These are phyloP conservation scores for Penstemon barbatus DNA, from an alignment of 257 asterid genomes.

Conservation along the genomic window DNA sequence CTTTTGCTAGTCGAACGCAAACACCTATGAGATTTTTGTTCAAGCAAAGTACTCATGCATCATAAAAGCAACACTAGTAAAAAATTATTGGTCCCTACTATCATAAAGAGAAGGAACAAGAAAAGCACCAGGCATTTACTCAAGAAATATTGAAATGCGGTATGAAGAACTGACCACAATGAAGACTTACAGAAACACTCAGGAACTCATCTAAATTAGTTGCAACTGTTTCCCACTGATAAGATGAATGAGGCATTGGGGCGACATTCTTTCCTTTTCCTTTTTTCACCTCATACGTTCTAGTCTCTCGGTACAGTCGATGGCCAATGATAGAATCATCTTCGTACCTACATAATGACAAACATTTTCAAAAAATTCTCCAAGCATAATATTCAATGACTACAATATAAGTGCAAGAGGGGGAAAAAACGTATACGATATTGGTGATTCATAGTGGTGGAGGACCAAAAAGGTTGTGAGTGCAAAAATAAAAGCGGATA, in stretches of 20 bases:
- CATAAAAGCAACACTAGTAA: background rate
- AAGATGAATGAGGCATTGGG: slow-evolving; percentile 75
- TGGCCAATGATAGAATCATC: slow-evolving; percentile 88
- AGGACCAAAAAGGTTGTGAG: slow-evolving; percentile 16
- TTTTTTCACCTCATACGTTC: slow-evolving; percentile 85
- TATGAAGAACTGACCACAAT: slow-evolving; percentile 20
- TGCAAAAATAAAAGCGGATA: slow-evolving; percentile 17
- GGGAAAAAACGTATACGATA: slow-evolving; percentile 9
- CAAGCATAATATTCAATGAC: slow-evolving; percentile 17
- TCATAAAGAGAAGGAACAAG: slow-evolving; percentile 3
- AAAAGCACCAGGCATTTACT: slow-evolving; percentile 7
- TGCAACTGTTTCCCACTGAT: slow-evolving; percentile 95
- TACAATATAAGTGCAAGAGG: slow-evolving; percentile 22
- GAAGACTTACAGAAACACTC: slow-evolving; percentile 78
- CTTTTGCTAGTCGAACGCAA: background rate
- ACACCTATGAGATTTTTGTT: background rate
- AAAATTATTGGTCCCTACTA: no score
- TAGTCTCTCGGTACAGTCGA: slow-evolving; percentile 83
- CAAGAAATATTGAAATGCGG: slow-evolving; percentile 2
- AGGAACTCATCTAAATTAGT: slow-evolving; percentile 87
- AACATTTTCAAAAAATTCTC: background rate
- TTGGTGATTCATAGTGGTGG: background rate
- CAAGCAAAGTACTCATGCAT: background rate
- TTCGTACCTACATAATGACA: slow-evolving; percentile 67
- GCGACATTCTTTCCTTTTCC: slow-evolving; percentile 78